Conservation (phyloP, 331 rosid genomes). For the Prunus yedoensis region DNA sequence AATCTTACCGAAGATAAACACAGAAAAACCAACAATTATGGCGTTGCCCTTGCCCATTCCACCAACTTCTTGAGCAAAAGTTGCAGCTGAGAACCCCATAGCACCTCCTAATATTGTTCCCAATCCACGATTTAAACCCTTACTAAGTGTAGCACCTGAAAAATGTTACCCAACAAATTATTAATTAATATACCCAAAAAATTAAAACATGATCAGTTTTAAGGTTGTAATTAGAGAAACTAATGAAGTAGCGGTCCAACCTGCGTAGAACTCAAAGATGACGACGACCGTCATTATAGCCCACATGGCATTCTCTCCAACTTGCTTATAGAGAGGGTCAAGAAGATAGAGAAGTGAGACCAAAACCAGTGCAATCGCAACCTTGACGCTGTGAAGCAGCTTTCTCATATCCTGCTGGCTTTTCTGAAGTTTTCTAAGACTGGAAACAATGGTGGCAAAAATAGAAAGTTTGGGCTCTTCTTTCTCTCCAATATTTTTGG, state of each 20-base stretch:
- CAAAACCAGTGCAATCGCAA: conserved; percentile 68
- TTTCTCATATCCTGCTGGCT: conserved; percentile 35
- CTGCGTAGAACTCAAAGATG: conserved; percentile 82
- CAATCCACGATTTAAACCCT: conserved; percentile 79
- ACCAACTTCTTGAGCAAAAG: conserved; percentile 53
- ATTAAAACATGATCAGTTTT: neutral
- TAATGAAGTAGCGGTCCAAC: conserved; percentile 17
- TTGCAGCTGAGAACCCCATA: conserved; percentile 64
- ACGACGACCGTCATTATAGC: conserved; percentile 95
- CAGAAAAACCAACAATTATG: conserved; percentile 40
- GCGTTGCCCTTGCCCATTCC: conserved; percentile 55
- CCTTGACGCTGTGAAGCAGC: conserved; percentile 68
- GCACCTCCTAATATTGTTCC: conserved; percentile 89
- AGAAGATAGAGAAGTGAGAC: conserved; percentile 77
- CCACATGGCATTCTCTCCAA: conserved; percentile 95
- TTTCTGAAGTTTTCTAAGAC: conserved; percentile 19
- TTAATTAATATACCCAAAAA: neutral
- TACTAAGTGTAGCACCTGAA: conserved; percentile 84
- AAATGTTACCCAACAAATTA: neutral
- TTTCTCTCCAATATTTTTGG: conserved; percentile 11
- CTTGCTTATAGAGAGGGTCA: conserved; percentile 62
- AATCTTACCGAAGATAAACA: conserved; percentile 59
- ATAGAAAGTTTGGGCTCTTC: conserved; percentile 14
- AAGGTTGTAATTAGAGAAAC: too few species aligned
- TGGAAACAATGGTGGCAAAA: conserved; percentile 20